Evolutionary conservation across 2,329 filamentous ascomycete species (phyloP).

Genomic region (Bipolaris gigantea): DNA sequence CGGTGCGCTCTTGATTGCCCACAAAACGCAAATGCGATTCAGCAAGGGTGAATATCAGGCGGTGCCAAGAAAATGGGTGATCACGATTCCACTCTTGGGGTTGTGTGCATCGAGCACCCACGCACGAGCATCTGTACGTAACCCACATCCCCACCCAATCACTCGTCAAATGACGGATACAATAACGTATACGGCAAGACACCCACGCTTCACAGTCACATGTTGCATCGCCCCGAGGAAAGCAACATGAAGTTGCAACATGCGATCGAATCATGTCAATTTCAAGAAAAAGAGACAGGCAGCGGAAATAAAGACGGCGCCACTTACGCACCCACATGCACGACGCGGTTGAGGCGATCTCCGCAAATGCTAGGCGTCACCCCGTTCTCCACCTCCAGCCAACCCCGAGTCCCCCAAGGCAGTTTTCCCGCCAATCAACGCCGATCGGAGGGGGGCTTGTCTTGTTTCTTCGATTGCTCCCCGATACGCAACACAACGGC

Average conservation of each 20-base stretch:
- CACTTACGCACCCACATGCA: constrained; percentile 13
- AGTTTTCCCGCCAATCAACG: constrained; percentile 17
- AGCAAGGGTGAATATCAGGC: background rate
- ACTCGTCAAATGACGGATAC: background rate
- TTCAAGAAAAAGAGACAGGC: constrained; percentile 3
- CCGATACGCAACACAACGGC: constrained; percentile 6
- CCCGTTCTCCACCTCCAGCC: constrained; percentile 7
- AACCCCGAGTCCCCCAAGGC: constrained; percentile 9
- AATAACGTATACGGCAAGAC: constrained; percentile 1
- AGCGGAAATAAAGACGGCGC: constrained; percentile 7
- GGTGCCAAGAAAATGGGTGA: constrained; percentile 4
- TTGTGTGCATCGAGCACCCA: background rate
- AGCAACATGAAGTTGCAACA: background rate
- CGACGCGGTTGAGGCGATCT: constrained; percentile 18
- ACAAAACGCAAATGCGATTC: background rate
- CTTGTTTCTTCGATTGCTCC: constrained; percentile 1
- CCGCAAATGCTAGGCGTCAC: constrained; percentile 9
- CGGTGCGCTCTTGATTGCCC: background rate
- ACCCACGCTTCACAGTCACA: constrained; percentile 2
- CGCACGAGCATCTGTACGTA: background rate
- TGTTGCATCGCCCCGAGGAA: background rate
- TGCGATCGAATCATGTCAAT: constrained; percentile 33
- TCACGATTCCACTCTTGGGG: background rate
- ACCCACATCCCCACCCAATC: background rate
- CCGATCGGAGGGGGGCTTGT: constrained; percentile 1